phyloP scores from a whole-genome alignment of 2,329 filamentous ascomycete genomes.

The Cladophialophora carrionii region DNA sequence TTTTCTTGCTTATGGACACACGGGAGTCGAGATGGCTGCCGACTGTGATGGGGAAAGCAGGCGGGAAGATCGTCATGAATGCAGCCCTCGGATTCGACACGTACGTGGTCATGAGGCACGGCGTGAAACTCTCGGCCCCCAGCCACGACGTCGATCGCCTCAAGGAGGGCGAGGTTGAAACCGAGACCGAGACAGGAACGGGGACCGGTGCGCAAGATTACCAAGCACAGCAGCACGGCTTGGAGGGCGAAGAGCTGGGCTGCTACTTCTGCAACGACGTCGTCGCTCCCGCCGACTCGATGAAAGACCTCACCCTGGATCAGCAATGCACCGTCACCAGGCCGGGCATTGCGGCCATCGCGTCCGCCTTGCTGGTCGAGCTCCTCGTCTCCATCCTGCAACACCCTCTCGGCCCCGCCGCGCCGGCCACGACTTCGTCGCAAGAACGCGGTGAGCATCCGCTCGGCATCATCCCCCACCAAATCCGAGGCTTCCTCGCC shows the following conservation, averaged over 20 bases:
- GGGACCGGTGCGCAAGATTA: neutral
- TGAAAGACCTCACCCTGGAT: slow-evolving; percentile 93
- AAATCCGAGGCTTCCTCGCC: slow-evolving; percentile 65
- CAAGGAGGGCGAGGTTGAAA: neutral
- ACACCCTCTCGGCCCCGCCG: slow-evolving; percentile 64
- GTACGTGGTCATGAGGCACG: slow-evolving; percentile 96
- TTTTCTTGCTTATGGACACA: slow-evolving; percentile 97
- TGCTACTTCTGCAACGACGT: slow-evolving; percentile 99
- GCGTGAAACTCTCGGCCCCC: slow-evolving; percentile 59
- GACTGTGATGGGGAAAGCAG: slow-evolving; percentile 91
- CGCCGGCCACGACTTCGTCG: slow-evolving; percentile 43
- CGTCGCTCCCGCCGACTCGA: slow-evolving; percentile 85
- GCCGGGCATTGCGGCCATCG: slow-evolving; percentile 88
- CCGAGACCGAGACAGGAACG: neutral
- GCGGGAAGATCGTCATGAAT: slow-evolving; percentile 94
- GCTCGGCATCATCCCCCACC: slow-evolving; percentile 62
- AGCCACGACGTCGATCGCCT: slow-evolving; percentile 50
- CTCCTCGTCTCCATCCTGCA: slow-evolving; percentile 85
- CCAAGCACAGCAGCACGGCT: neutral
- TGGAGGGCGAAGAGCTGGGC: slow-evolving; percentile 63
- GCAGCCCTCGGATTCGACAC: slow-evolving; percentile 95
- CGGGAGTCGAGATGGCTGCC: slow-evolving; percentile 93
- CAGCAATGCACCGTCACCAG: slow-evolving; percentile 98
- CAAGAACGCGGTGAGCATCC: slow-evolving; percentile 49
- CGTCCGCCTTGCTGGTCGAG: slow-evolving; percentile 88